Evolutionary conservation across 208 protist species (phyloP), one percentile per base, ranked within the genome.

Genomic region (Acanthamoeba healyi): DNA sequence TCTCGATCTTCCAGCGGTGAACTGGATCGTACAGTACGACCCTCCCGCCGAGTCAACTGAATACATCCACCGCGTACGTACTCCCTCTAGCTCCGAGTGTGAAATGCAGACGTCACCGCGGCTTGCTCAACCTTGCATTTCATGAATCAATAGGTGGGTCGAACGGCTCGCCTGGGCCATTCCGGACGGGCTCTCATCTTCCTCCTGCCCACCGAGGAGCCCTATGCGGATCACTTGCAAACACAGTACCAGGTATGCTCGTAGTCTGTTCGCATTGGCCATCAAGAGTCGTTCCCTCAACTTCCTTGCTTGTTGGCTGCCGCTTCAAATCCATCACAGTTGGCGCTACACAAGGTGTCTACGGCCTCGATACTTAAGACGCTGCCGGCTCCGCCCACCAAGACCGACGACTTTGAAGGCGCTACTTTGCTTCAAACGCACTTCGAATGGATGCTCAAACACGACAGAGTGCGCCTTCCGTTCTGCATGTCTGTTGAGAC

Each of bases 1-100:
- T 34, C 95, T 99, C 42, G 99, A 99, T 95, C 98, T 99, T 40
- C 98, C 98, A 32, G 95, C 97, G 40, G 98, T 99, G 29, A 97
- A 98, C 94, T 99, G 98, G 98, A 99, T 99, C 96, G 95, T 99
- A 40, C 99, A 99, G 97, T 99, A 99, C 95, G 99, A 99, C 95
- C 98, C 99, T 19, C 99, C 99, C 51, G 96, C 98, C 17, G 98
- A 99, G 58, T 97, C 98, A 58, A 98, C 97, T 22, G 98, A 99
- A 96, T 99, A 99, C 95, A 97, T 99, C 42, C 99, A 99, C 94
- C 70, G 92, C 51, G 92, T 94, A 94, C 1, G 49, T 88, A 22
- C 77, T 58, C 19, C 77, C 49, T 44, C 49, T 19, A n/a, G n/a
- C n/a, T n/a, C n/a, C n/a, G n/a, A n/a, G n/a, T n/a, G n/a, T n/a